These are phyloP conservation scores for Aureobasidium namibiae DNA, from an alignment of 2,329 filamentous ascomycete genomes.

Conservation along the genomic window DNA sequence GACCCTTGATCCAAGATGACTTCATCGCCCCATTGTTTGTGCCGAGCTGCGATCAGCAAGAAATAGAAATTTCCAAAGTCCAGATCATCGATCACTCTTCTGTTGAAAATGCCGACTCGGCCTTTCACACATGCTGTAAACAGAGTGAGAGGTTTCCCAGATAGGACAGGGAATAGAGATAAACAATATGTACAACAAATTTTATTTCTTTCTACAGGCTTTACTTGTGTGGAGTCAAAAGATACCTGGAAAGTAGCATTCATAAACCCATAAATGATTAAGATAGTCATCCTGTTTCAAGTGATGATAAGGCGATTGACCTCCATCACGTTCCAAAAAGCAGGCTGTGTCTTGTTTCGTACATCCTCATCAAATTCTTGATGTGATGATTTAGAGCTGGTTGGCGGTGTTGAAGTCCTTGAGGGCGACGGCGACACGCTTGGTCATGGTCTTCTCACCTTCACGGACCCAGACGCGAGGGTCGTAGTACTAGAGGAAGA, in stretches of 20 bases:
- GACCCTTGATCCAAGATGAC: too few species aligned
- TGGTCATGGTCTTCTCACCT: slow-evolving; percentile 94
- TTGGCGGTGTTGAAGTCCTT: slow-evolving; percentile 84
- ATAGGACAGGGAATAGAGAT: not conserved
- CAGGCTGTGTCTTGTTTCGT: not conserved
- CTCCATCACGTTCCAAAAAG: slow-evolving; percentile 1
- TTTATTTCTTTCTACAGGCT: slow-evolving; percentile 5
- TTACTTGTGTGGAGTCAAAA: not conserved
- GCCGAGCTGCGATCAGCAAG: too few species aligned
- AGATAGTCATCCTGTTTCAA: not conserved
- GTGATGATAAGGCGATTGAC: slow-evolving; percentile 9
- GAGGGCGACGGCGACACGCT: slow-evolving; percentile 71
- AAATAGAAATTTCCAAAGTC: not conserved
- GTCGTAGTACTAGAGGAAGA: slow-evolving; percentile 40
- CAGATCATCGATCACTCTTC: not conserved
- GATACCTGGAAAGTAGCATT: slow-evolving; percentile 7
- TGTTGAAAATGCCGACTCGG: not conserved
- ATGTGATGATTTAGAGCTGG: slow-evolving; percentile 51
- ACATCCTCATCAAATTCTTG: not conserved
- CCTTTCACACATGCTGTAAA: not conserved
- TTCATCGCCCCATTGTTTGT: too few species aligned
- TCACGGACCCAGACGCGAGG: slow-evolving; percentile 92
- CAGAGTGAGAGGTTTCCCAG: not conserved
- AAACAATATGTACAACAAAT: slow-evolving; percentile 10
- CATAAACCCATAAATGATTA: slow-evolving; percentile 5